Evolutionary conservation across 2,329 filamentous ascomycete genomes (phyloP), one percentile per base, ranked within the genome.

Genomic region (Furcasterigmium sp.): DNA sequence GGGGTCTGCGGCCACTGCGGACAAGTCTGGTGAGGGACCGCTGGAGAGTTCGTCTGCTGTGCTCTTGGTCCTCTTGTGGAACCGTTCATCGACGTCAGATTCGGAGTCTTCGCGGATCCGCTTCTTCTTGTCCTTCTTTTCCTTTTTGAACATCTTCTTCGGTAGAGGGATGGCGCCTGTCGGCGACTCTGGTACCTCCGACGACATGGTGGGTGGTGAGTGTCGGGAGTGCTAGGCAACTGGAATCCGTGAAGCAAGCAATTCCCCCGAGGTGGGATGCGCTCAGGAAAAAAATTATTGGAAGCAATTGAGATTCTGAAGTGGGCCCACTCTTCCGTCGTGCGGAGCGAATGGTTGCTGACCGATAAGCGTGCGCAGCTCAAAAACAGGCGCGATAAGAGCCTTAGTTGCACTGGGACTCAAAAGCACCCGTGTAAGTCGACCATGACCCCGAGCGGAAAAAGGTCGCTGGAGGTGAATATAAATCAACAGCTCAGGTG

Each of bases 1-100:
- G 42, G 50, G 46, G 35, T 53, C 45, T 42, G 51, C 42, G 46
- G 52, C 45, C 39, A 49, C 41, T n/a, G 41, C 40, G 7, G 44
- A 48, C 25, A 48, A 44, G 26, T 48, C 46, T 26, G 46, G 46
- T 4, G 46, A 48, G 11, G 17, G 37, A 17, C 25, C 13, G 23
- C 32, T 35, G 18, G 40, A 20, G 14, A 46, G 26, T 3, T 42
- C 40, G 20, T 25, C 23, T 17, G 29, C 39, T 21, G 66, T 66
- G 64, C 62, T 71, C 57, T 72, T 75, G 5, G 71, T 70, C 46
- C 70, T 72, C 52, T 76, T 75, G 53, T 71, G 63, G 56, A 70
- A 72, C 53, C 68, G 67, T 46, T 73, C 69, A 28, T 58, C 55
- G 37, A 64, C 61, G 32, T 59, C 23, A 7, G 23, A 61, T 8